Conservation (phyloP, 2,329 filamentous ascomycete species). For the Microdochium bolleyi region DNA sequence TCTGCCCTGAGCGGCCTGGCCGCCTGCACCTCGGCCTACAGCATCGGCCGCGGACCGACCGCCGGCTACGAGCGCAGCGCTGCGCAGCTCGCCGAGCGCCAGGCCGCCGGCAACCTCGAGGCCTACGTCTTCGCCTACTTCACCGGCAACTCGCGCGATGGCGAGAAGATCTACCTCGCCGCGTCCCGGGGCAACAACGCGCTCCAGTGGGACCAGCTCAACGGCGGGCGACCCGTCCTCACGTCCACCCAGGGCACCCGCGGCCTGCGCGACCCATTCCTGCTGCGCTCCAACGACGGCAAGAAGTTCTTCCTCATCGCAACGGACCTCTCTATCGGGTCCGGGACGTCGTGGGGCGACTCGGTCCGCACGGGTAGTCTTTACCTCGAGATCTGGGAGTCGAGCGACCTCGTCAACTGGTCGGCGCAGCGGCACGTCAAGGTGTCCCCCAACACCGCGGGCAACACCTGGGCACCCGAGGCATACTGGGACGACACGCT, state of each 20-base stretch:
- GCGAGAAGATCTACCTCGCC: slow-evolving; percentile 45
- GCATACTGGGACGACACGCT: slow-evolving; percentile 37
- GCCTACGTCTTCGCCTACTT: slow-evolving; percentile 47
- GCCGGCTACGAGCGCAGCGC: slow-evolving; percentile 18
- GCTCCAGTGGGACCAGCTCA: slow-evolving; percentile 40
- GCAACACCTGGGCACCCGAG: slow-evolving; percentile 47
- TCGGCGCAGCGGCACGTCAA: slow-evolving; percentile 38
- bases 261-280: slow-evolving; percentile 43
- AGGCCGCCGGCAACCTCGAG: slow-evolving; percentile 20
- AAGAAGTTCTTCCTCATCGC: slow-evolving; percentile 43
- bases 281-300: slow-evolving; percentile 41
- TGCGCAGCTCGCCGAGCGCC: slow-evolving; percentile 9
- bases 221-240: slow-evolving; percentile 35
- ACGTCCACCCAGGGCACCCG: slow-evolving; percentile 36
- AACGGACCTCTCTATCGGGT: slow-evolving; percentile 45
- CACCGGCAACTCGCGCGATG: slow-evolving; percentile 30
- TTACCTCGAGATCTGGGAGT: slow-evolving; percentile 47
- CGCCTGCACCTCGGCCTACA: neutral
- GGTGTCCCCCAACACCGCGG: slow-evolving; percentile 38
- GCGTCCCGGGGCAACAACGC: slow-evolving; percentile 44
- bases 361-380: slow-evolving; percentile 36
- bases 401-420: slow-evolving; percentile 40
- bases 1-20: neutral
- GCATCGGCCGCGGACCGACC: neutral
- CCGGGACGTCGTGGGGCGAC: slow-evolving; percentile 42